These are phyloP conservation scores for Debaryomycetaceae sp. DNA, from an alignment of 1,139 yeast genomes.

Conservation along the genomic window DNA sequence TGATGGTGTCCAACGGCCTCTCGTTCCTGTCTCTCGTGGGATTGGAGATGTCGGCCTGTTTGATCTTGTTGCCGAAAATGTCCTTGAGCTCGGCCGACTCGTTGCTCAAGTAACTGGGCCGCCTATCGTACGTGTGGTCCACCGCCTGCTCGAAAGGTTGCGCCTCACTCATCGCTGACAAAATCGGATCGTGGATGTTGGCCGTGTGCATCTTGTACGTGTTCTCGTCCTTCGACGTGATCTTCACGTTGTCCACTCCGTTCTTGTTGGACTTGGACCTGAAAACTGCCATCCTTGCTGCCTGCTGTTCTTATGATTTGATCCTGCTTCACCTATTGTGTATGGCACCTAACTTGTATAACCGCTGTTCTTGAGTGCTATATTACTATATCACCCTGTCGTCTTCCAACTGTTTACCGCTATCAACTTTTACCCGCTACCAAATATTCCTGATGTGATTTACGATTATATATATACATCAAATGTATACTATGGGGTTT, in stretches of 20 bases:
- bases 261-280: slow-evolving; percentile 28
- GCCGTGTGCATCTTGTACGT: slow-evolving; percentile 51
- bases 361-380: no score
- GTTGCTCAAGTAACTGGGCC: slow-evolving; percentile 39
- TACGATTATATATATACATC: no score
- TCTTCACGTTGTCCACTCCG: slow-evolving; percentile 38
- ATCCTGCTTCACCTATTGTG: neutral
- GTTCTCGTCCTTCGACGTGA: slow-evolving; percentile 23
- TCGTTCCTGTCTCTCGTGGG: slow-evolving; percentile 92
- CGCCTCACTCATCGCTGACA: slow-evolving; percentile 87
- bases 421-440: no score
- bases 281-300: slow-evolving; percentile 34
- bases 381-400: no score
- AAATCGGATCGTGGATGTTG: slow-evolving; percentile 80
- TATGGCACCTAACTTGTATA: no score
- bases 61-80: slow-evolving; percentile 77
- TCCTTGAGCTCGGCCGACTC: slow-evolving; percentile 58
- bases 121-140: slow-evolving; percentile 28
- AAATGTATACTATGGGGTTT: no score
- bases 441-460: no score
- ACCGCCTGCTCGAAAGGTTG: slow-evolving; percentile 90
- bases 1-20: slow-evolving; percentile 91
- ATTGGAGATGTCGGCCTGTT: slow-evolving; percentile 78
- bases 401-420: no score
- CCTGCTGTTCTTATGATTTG: no score